A percentile compares a stretch with the other conserved stretches of the same genome.
Evolutionary conservation across 192 early-diverging fungal genomes (phyloP).

Genomic region (Coemansia sp.): DNA sequence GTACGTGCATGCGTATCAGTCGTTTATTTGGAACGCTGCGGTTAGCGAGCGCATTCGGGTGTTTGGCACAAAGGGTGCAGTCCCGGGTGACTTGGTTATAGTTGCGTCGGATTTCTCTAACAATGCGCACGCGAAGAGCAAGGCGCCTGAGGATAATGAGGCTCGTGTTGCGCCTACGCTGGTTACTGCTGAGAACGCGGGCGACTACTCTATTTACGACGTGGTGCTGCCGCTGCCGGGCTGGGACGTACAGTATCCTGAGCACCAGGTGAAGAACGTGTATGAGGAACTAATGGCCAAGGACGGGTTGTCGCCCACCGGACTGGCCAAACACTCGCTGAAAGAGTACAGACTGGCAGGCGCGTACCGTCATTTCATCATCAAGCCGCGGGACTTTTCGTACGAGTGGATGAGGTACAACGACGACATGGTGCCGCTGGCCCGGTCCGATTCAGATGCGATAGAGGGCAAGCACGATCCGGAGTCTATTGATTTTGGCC

Average conservation of each 20-base stretch:
- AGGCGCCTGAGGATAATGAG: not conserved
- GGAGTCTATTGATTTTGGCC: slow-evolving; percentile 58
- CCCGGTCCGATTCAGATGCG: slow-evolving; percentile 64
- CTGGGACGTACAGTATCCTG: slow-evolving; percentile 73
- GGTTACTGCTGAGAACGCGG: slow-evolving; percentile 66
- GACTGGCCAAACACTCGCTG: slow-evolving; percentile 60
- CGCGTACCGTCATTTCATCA: slow-evolving; percentile 65
- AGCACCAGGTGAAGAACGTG: slow-evolving; percentile 63
- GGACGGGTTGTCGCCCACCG: slow-evolving; percentile 68
- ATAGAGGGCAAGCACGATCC: slow-evolving; percentile 56
- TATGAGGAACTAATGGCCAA: slow-evolving; percentile 73
- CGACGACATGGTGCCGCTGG: slow-evolving; percentile 60
- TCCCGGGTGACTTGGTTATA: slow-evolving; percentile 86
- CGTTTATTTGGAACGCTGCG: slow-evolving; percentile 88
- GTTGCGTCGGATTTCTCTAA: slow-evolving; percentile 12
- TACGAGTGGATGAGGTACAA: slow-evolving; percentile 68
- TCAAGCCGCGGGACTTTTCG: slow-evolving; percentile 59
- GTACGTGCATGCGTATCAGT: slow-evolving; percentile 98
- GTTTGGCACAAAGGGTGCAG: slow-evolving; percentile 64
- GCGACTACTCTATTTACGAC: slow-evolving; percentile 77
- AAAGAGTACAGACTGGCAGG: slow-evolving; percentile 68
- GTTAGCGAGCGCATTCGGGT: slow-evolving; percentile 69
- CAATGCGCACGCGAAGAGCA: slow-evolving; percentile 16
- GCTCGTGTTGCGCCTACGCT: slow-evolving; percentile 46
- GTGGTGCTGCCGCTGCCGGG: slow-evolving; percentile 94